Percentiles rank a stretch among this genome's conserved stretches.
Conservation (phyloP, 2,329 filamentous ascomycete species). For the Paradendryphiella salina region DNA sequence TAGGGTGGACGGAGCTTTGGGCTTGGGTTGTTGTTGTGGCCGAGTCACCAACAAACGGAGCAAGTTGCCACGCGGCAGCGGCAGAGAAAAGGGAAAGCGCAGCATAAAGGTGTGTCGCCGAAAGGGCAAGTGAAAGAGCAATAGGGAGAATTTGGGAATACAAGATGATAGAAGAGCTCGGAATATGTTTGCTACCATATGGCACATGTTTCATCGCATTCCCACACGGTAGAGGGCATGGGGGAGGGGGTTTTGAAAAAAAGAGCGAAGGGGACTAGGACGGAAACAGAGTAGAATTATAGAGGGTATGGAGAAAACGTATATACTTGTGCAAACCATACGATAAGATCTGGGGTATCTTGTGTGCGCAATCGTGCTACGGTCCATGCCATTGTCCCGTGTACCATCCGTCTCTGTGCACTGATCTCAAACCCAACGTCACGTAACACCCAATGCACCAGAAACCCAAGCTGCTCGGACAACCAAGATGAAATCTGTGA, state of each 20-base stretch:
- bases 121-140: background rate
- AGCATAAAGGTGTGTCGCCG: constrained; percentile 14
- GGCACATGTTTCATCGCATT: background rate
- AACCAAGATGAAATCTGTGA: background rate
- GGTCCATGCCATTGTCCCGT: constrained; percentile 7
- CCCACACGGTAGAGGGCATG: background rate
- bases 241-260: background rate
- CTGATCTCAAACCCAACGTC: constrained; percentile 12
- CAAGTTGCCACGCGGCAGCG: constrained; percentile 6
- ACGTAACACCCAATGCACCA: constrained; percentile 12
- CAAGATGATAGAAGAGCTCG: too few species aligned
- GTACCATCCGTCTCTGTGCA: constrained; percentile 13
- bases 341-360: constrained; percentile 22
- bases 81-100: constrained; percentile 12
- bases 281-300: background rate
- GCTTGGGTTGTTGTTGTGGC: constrained; percentile 13
- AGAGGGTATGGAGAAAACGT: background rate
- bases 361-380: constrained; percentile 11
- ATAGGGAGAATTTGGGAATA: background rate
- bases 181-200: background rate
- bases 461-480: constrained; percentile 1
- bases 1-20: background rate
- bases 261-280: background rate
- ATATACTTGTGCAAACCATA: constrained; percentile 11
- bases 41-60: constrained; percentile 22